phyloP scores from a whole-genome alignment of 106 monocot species.

The Xerophyta viscosa region DNA sequence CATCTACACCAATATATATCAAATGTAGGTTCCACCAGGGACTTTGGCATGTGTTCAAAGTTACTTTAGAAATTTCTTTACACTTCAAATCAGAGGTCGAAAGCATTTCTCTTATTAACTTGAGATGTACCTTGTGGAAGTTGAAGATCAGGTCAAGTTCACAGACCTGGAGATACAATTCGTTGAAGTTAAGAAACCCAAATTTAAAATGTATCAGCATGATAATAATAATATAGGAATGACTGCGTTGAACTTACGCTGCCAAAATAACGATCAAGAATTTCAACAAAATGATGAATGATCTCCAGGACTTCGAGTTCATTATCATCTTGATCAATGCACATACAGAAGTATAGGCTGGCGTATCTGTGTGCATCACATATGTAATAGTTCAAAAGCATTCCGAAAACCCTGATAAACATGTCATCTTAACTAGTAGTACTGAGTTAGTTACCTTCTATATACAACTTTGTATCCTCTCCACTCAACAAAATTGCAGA shows the following conservation, averaged over 20 bases:
- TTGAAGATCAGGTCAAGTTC: constrained; percentile 98
- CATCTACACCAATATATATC: too few relatives aligned
- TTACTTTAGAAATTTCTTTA: too few relatives aligned
- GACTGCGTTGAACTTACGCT: constrained; percentile 38
- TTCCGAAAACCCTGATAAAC: too few relatives aligned
- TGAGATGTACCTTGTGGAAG: constrained; percentile 76
- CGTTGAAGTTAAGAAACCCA: neutral
- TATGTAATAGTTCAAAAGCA: too few relatives aligned
- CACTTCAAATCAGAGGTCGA: too few relatives aligned
- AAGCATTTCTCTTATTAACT: too few relatives aligned
- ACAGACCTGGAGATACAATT: constrained; percentile 52
- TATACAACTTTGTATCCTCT: constrained; percentile 93
- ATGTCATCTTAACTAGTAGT: too few relatives aligned
- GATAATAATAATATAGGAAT: too few relatives aligned
- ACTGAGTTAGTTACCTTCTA: constrained; percentile 85
- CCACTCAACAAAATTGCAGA: constrained; percentile 95
- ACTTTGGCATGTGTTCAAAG: too few relatives aligned
- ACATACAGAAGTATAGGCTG: constrained; percentile 95
- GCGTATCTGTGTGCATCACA: constrained; percentile 49
- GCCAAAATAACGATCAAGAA: constrained; percentile 86
- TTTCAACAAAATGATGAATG: constrained; percentile 89
- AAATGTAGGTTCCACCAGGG: too few relatives aligned
- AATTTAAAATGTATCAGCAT: neutral
- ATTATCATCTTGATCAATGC: constrained; percentile 68
- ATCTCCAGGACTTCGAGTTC: constrained; percentile 75